A percentile compares a stretch with the other conserved stretches of the same genome.
Conservation (phyloP, 176 grass and related monocot species). For the Rhynchospora breviuscula region DNA sequence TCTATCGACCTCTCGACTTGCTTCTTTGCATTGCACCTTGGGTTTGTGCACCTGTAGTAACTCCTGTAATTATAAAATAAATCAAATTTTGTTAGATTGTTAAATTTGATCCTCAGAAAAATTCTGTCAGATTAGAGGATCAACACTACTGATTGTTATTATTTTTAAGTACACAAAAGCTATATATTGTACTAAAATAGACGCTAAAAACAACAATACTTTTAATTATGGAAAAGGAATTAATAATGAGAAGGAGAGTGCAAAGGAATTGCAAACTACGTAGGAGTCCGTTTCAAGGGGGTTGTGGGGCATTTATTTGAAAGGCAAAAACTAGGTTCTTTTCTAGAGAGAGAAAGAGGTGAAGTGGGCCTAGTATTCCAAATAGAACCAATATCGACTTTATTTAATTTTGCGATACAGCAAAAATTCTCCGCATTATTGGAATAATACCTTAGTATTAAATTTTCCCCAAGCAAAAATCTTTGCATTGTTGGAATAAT, state of each 20-base stretch:
- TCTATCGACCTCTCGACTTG: slow-evolving; percentile 76
- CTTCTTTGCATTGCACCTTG: slow-evolving; percentile 91
- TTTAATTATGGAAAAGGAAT: slow-evolving; percentile 9
- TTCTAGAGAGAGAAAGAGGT: slow-evolving; percentile 6
- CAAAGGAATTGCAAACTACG: background rate
- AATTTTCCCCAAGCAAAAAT: background rate
- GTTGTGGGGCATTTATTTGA: slow-evolving; percentile 13
- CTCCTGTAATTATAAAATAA: slow-evolving; percentile 44
- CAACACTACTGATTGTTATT: background rate
- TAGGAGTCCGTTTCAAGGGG: slow-evolving; percentile 4
- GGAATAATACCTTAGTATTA: background rate
- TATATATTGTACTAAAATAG: background rate
- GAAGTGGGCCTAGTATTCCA: slow-evolving; percentile 1
- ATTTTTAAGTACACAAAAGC: background rate
- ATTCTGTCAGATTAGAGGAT: too few relatives aligned
- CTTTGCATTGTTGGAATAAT: slow-evolving; percentile 2
- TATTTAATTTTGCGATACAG: slow-evolving; percentile 14
- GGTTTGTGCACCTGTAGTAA: slow-evolving; percentile 97
- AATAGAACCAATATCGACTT: slow-evolving; percentile 15
- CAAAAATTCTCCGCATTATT: slow-evolving; percentile 11
- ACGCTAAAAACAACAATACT: background rate
- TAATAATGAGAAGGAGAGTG: background rate
- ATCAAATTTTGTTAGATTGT: background rate
- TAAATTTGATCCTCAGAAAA: background rate
- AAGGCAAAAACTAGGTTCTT: slow-evolving; percentile 9